These are phyloP conservation scores for Umbilicus rupestris DNA, from an alignment of 164 flowering plant species.

Conservation along the genomic window DNA sequence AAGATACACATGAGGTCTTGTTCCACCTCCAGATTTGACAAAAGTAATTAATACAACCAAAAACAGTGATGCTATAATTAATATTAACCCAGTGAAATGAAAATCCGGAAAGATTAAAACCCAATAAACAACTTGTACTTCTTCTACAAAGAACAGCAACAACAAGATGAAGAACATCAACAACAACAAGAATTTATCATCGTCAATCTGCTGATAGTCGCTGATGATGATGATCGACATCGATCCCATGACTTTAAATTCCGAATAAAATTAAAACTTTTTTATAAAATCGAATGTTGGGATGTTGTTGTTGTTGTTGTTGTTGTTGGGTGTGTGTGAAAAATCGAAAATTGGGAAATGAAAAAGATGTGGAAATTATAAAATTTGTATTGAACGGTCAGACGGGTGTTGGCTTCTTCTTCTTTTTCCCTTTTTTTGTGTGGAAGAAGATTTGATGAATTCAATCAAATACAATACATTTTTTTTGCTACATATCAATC, in stretches of 20 bases:
- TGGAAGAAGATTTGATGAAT: not conserved
- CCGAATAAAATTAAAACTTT: constrained; percentile 6
- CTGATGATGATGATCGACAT: not conserved
- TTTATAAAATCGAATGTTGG: not conserved
- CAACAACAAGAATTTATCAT: not conserved
- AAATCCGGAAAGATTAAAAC: not conserved
- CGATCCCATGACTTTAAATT: constrained; percentile 1
- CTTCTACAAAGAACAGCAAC: not conserved
- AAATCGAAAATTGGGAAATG: constrained; percentile 2
- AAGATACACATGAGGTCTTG: not conserved
- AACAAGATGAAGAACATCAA: not conserved
- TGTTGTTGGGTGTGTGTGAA: not conserved
- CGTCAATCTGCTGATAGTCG: not conserved
- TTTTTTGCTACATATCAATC: not conserved
- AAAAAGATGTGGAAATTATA: not conserved
- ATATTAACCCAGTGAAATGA: not conserved
- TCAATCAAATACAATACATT: not conserved
- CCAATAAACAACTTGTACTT: not conserved
- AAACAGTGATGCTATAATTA: constrained; percentile 8
- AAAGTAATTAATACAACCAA: constrained; percentile 8
- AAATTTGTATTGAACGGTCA: not conserved
- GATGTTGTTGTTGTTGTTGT: not conserved
- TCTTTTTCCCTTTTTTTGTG: too few species aligned
- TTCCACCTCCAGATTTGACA: constrained; percentile 5
- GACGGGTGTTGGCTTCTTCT: not conserved